A percentile compares a stretch with the other conserved stretches of the same genome.
Conservation (phyloP, 2,329 filamentous ascomycete species). For the Stenocarpella maydis region DNA sequence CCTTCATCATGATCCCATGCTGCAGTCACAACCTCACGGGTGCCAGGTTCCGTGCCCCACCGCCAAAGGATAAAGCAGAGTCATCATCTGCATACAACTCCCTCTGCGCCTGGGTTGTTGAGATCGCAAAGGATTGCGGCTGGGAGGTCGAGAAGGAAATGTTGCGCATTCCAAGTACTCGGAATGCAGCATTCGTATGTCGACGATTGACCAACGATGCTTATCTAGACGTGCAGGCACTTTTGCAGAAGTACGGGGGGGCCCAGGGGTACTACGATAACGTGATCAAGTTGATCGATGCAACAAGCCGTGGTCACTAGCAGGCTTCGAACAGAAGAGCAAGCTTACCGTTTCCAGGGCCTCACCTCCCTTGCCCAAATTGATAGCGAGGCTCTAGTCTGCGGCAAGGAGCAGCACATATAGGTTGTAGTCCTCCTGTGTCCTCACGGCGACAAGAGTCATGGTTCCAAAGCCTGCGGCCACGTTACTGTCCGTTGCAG, state of each 20-base stretch:
- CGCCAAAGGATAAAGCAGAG: constrained; percentile 59
- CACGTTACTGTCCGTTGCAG: too few species aligned
- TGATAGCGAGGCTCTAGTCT: not conserved
- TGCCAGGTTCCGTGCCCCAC: constrained; percentile 72
- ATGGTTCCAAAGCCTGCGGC: not conserved
- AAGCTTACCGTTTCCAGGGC: not conserved
- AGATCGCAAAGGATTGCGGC: constrained; percentile 75
- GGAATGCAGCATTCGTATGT: constrained; percentile 85
- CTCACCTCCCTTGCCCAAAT: not conserved
- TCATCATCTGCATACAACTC: constrained; percentile 79
- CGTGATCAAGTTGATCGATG: constrained; percentile 68
- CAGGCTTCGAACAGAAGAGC: not conserved
- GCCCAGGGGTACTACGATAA: constrained; percentile 66
- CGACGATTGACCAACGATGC: constrained; percentile 50
- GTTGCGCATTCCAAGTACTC: constrained; percentile 88
- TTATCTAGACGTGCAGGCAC: constrained; percentile 50
- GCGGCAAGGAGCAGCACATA: not conserved
- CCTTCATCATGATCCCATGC: constrained; percentile 94
- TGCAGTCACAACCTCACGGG: constrained; percentile 90
- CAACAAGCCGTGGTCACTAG: constrained; percentile 50
- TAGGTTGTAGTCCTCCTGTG: too few species aligned
- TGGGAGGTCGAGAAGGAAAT: constrained; percentile 84
- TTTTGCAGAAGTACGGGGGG: constrained; percentile 63
- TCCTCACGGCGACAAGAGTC: not conserved
- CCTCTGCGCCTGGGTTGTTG: constrained; percentile 79